Evolutionary conservation across 2,329 filamentous ascomycete species (phyloP), one percentile per base, ranked within the genome.

Genomic region (Orbilia javanica): DNA sequence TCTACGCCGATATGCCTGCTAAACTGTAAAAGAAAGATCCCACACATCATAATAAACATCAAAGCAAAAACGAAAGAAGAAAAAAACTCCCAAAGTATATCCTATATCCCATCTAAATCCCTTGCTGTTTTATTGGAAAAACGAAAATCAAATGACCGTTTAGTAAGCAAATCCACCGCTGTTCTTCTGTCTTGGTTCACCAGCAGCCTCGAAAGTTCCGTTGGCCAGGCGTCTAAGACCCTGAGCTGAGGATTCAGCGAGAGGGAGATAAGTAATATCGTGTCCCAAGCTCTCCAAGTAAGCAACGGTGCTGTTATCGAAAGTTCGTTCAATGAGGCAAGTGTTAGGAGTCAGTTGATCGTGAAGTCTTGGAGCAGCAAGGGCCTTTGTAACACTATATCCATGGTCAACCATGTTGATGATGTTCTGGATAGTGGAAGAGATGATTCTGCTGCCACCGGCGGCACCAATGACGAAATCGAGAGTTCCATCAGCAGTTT

Each of bases 141-240:
- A n/a, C n/a, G n/a, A n/a, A n/a, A n/a, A n/a, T n/a, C n/a, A n/a
- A n/a, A n/a, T n/a, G n/a, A 42, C 60, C 66, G 7, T 76, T 80
- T 84, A 88, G 29, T 88, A 84, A 2, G 84, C 89, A 81, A 89
- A 87, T 0, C 91, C 92, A 0, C 87, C 92, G 71, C 90, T 92
- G 81, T 91, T 90, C 81, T 85, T 83, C 86, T 94, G 92, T 79
- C 93, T 88, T 25, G 91, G 91, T 84, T 96, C 93, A 0, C 90
- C 88, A 0, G 89, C 92, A 2, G 92, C 92, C 85, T 95, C 92
- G 83, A 96, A 96, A 0, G 86, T 88, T 0, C 92, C 92, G 81
- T 92, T 90, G 0, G 82, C 82, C 57, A 89, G 81, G 68, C 88
- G 84, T 50, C 88, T 86, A 69, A 97, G 84, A 0, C 88, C 91